phyloP scores from a whole-genome alignment of 495 filamentous ascomycete species.

The Chaetomium fimeti region DNA sequence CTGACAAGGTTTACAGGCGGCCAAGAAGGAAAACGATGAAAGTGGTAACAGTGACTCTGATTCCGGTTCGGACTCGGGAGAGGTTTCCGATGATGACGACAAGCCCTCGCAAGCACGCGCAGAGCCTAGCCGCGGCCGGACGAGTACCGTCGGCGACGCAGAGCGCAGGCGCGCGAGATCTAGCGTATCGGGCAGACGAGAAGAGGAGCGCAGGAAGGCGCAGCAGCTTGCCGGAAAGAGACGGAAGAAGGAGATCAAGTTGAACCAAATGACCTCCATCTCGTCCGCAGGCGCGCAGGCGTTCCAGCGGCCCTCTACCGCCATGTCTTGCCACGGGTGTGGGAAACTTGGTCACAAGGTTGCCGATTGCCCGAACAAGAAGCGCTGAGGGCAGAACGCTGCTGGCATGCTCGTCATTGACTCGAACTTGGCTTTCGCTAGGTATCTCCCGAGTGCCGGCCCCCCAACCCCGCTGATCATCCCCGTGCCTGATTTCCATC shows the following conservation, averaged over 20 bases:
- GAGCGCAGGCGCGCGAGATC: conserved; percentile 27
- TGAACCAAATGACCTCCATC: conserved; percentile 54
- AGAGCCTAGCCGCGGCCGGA: conserved; percentile 27
- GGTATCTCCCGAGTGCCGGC: not conserved
- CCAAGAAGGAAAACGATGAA: conserved; percentile 20
- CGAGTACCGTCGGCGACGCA: conserved; percentile 5
- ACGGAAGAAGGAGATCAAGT: conserved; percentile 58
- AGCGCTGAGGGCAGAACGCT: conserved; percentile 19
- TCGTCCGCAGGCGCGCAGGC: conserved; percentile 39
- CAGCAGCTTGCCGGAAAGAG: conserved; percentile 51
- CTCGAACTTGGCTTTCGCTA: not conserved
- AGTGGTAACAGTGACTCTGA: conserved; percentile 26
- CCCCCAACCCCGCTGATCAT: not conserved
- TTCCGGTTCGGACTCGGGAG: conserved; percentile 17
- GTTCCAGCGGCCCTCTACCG: conserved; percentile 19
- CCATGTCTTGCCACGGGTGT: conserved; percentile 32
- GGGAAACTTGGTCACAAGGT: conserved; percentile 33
- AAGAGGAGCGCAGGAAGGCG: conserved; percentile 43
- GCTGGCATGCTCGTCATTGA: conserved; percentile 10
- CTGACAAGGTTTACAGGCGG: conserved; percentile 7
- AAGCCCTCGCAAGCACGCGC: conserved; percentile 4
- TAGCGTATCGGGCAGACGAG: conserved; percentile 33
- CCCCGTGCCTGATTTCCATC: not conserved
- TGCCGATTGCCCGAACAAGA: conserved; percentile 35
- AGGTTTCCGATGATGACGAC: conserved; percentile 18